These are phyloP conservation scores for Leucosporidium yakuticum DNA, from an alignment of 768 basidiomycete species.

Conservation along the genomic window DNA sequence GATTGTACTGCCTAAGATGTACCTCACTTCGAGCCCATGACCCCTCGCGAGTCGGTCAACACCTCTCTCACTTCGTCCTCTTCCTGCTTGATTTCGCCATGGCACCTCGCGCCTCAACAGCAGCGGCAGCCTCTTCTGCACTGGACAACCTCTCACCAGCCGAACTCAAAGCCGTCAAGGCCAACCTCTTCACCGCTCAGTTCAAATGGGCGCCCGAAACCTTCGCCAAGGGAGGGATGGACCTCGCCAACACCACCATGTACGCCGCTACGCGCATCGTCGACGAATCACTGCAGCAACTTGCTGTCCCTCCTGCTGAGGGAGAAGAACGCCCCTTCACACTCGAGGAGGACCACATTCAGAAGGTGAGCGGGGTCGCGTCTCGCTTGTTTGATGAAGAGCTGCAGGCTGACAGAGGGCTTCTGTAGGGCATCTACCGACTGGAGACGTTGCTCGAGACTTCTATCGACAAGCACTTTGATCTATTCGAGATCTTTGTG, in stretches of 20 bases:
- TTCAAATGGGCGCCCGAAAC: constrained; percentile 35
- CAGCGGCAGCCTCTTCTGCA: not conserved
- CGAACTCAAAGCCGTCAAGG: not conserved
- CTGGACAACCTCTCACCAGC: not conserved
- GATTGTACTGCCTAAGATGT: no score
- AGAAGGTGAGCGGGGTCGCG: constrained; percentile 15
- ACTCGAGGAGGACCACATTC: constrained; percentile 25
- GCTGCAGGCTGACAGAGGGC: not conserved
- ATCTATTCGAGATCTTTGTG: constrained; percentile 37
- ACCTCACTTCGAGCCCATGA: no score
- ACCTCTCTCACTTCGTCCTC: no score
- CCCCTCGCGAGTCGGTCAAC: no score
- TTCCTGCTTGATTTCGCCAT: no score
- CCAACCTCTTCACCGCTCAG: constrained; percentile 31
- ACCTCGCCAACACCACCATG: constrained; percentile 36
- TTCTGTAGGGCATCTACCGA: constrained; percentile 29
- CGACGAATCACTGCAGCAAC: constrained; percentile 22
- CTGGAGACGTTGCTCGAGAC: constrained; percentile 38
- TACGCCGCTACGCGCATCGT: constrained; percentile 31
- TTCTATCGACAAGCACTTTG: constrained; percentile 37
- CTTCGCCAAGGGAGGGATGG: constrained; percentile 36
- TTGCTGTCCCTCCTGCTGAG: constrained; percentile 11
- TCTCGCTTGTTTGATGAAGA: not conserved
- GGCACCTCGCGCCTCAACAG: no score
- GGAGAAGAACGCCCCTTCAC: not conserved